Base-by-base conservation (phyloP, 179 eudicot genomes). In the Dionaea muscipula region DNA sequence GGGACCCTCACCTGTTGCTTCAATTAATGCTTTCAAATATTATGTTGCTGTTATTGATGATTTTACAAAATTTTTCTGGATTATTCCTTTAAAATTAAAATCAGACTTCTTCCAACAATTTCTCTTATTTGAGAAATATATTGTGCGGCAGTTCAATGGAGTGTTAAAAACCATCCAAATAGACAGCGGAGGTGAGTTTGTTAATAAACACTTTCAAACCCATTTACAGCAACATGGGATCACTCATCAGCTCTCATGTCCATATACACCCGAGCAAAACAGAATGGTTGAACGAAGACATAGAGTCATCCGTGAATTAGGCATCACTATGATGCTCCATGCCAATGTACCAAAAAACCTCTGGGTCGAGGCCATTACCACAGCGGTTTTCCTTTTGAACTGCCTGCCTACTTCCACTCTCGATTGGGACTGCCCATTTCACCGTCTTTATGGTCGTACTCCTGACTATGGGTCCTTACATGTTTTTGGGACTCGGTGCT, bases 341-440 rank as follows among this genome's bases (percentile, higher is more conserved):
- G 39, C 66, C 0, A 10, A 19, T 6, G 7, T 31, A 7, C 53
- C 60, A 12, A 36, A 13, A 11, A 8, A 4, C 2, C 18, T 28
- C 1, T 63, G 60, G 60, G 44, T 19, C 11, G 67, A 63, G 0
- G 60, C 67, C 20, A 44, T 63, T 17, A 18, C 11, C 35, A 63
- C 54, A 0, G 46, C 54, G 1, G 13, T 26, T 19, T 60, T 21
- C 48, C 21, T 37, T 16, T 33, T 60, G 33, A 60, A 60, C 37
- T n/a, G 48, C 6, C n/a, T 60, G 31, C 64, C 56, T 0, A 19
- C 25, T 1, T 16, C 56, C 2, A 26, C 22, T 36, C 56, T 60
- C 19, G 26, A 22, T 8, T 21, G 24, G 26, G 1, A 13, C 1
- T 24, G 51, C 2, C 61, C 61, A n/a, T 44, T 25, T 43, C 26